Evolutionary conservation across 345 rosid genomes (phyloP).

Genomic region (Salix koriyanagi): DNA sequence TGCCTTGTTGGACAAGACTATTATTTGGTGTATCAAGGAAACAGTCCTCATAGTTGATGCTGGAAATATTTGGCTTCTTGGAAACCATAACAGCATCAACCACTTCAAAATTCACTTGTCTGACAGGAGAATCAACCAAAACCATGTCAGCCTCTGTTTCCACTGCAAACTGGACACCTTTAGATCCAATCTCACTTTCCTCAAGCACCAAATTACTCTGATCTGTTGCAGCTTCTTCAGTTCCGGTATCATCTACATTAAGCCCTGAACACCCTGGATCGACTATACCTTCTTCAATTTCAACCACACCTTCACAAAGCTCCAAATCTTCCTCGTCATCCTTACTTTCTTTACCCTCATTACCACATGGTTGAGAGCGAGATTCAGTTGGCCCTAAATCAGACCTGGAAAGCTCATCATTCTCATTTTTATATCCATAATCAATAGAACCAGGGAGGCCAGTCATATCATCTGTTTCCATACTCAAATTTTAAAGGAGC

Average conservation of each 20-base stretch:
- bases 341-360: slow-evolving; percentile 23
- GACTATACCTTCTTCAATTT: slow-evolving; percentile 15
- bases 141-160: slow-evolving; percentile 35
- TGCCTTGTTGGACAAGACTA: slow-evolving; percentile 16
- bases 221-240: slow-evolving; percentile 9
- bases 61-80: slow-evolving; percentile 25
- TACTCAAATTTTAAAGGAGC: slow-evolving; percentile 11
- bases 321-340: slow-evolving; percentile 33
- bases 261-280: slow-evolving; percentile 35
- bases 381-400: slow-evolving; percentile 36
- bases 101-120: slow-evolving; percentile 35
- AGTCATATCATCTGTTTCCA: slow-evolving; percentile 49
- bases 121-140: slow-evolving; percentile 35
- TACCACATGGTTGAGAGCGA: slow-evolving; percentile 19
- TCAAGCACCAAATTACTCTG: not conserved
- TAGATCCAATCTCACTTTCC: slow-evolving; percentile 10
- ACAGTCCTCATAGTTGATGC: slow-evolving; percentile 30
- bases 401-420: slow-evolving; percentile 22
- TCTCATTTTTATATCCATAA: slow-evolving; percentile 33
- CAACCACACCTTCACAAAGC: slow-evolving; percentile 31
- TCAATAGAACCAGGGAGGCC: slow-evolving; percentile 29
- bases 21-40: slow-evolving; percentile 23
- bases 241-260: slow-evolving; percentile 30
- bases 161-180: slow-evolving; percentile 26
- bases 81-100: slow-evolving; percentile 37